Conservation (phyloP, 2,329 filamentous ascomycete species). For the Lasiodiplodia sp. region DNA sequence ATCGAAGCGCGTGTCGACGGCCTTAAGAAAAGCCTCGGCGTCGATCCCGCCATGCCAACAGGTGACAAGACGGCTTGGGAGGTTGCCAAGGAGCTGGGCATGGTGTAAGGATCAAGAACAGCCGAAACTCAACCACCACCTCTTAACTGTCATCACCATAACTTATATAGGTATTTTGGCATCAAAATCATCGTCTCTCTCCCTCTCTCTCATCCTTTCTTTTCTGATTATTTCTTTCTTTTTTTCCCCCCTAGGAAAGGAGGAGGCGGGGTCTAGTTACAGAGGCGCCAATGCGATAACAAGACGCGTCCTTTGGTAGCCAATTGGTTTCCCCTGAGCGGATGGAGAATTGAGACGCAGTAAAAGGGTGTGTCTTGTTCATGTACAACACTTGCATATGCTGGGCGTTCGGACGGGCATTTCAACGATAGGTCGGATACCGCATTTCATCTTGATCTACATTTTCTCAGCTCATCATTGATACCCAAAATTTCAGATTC, state of each 20-base stretch:
- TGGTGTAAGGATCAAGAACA: not conserved
- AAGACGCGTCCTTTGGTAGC: no score
- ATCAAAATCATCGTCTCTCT: no score
- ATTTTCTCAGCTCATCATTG: not conserved
- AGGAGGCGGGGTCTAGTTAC: no score
- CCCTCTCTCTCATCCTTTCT: no score
- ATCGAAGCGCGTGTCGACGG: constrained; percentile 1
- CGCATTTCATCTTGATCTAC: no score
- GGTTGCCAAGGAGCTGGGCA: not conserved
- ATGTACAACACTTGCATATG: not conserved
- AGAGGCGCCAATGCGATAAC: no score
- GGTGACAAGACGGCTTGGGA: constrained; percentile 11
- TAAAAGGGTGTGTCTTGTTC: not conserved
- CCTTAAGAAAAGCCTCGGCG: constrained; percentile 5
- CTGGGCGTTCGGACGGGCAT: not conserved
- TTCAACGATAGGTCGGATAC: not conserved
- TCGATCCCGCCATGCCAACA: not conserved
- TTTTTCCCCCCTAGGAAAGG: no score
- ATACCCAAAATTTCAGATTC: not conserved
- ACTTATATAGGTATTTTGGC: no score
- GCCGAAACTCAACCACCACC: no score
- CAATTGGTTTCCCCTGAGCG: no score
- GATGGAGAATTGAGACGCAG: not conserved
- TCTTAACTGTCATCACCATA: no score
- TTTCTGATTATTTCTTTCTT: no score